Evolutionary conservation across 768 basidiomycete genomes (phyloP), one percentile per base, ranked within the genome.

Genomic region (Leucosporidium scottii): DNA sequence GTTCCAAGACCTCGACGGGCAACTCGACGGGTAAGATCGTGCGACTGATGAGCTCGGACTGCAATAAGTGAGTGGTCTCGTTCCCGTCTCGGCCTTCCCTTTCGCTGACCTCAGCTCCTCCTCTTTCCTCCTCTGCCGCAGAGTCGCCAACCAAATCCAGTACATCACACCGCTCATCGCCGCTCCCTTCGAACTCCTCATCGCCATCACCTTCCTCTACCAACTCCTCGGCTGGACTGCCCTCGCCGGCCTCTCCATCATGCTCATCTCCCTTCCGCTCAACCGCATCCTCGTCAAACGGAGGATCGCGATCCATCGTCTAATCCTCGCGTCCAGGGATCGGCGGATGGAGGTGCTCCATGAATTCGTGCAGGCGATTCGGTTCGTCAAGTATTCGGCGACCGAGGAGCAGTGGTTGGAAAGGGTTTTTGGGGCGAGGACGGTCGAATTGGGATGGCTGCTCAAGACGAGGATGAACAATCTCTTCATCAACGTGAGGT

Each of bases 301-400:
- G 12, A 36, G 34, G 34, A 36, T 36, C 34, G 34, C 34, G 34
- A 36, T 69, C 5, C 67, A 72, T 48, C 59, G 64, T 8, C 27
- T 68, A 39, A 75, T 79, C 61, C 76, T 79, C 67, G 68, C 73
- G 4, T 77, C 79, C 1, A 77, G 78, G 1, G 80, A 80, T 61
- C 74, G 70, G 2, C 73, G 80, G 20, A 73, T 79, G 34, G 77
- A 79, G 59, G 73, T 75, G 20, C 75, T 78, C n/a, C 79, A 78
- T 44, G 80, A 80, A 56, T 74, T 79, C 6, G 75, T 80, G 28
- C 69, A 74, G 34, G 31, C 61, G 28, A 50, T 61, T 23, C 58
- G 36, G 8, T 59, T 59, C 44, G 25, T 44, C 56, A 71, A 68
- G 65, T 65, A 59, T 53, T 59, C 49, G 17, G 66, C 66, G 1